phyloP scores from a whole-genome alignment of 371 early-diverging fungal species.

The Nematocida sp. region DNA sequence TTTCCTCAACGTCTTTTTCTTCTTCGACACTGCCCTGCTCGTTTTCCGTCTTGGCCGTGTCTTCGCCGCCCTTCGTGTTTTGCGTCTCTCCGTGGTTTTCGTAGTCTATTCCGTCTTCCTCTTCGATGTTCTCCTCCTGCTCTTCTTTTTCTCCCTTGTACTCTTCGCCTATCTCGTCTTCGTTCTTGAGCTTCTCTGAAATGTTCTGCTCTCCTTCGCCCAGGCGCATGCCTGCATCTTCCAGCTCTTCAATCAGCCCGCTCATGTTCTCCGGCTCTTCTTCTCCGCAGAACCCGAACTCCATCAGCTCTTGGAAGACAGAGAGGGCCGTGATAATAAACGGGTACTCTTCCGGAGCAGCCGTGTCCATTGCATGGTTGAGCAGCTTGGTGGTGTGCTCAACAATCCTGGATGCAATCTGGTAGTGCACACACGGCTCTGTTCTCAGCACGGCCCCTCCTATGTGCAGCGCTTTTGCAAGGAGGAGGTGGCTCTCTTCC shows the following conservation, averaged over 20 bases:
- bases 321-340: slow-evolving; percentile 20
- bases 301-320: slow-evolving; percentile 46
- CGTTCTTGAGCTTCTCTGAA: slow-evolving; percentile 55
- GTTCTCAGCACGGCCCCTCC: slow-evolving; percentile 21
- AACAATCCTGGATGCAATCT: slow-evolving; percentile 13
- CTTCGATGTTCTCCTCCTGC: slow-evolving; percentile 37
- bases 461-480: slow-evolving; percentile 38
- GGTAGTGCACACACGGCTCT: slow-evolving; percentile 30
- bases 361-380: slow-evolving; percentile 27
- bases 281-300: slow-evolving; percentile 50
- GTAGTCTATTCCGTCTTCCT: slow-evolving; percentile 50
- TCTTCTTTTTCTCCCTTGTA: slow-evolving; percentile 50
- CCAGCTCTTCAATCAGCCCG: slow-evolving; percentile 45
- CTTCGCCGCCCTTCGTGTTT: slow-evolving; percentile 44
- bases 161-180: slow-evolving; percentile 54
- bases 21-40: slow-evolving; percentile 47
- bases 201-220: slow-evolving; percentile 59
- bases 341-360: slow-evolving; percentile 6
- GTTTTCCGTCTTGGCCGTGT: slow-evolving; percentile 44
- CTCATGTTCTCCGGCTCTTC: slow-evolving; percentile 39
- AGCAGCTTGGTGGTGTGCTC: slow-evolving; percentile 27
- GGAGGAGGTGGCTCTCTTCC: slow-evolving; percentile 27
- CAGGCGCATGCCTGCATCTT: slow-evolving; percentile 51
- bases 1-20: slow-evolving; percentile 14
- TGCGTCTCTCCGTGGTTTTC: slow-evolving; percentile 47